Percentiles rank a stretch among this genome's conserved stretches.
phyloP scores from a whole-genome alignment of 2,329 filamentous ascomycete species.

The Bipolaris victoriae region DNA sequence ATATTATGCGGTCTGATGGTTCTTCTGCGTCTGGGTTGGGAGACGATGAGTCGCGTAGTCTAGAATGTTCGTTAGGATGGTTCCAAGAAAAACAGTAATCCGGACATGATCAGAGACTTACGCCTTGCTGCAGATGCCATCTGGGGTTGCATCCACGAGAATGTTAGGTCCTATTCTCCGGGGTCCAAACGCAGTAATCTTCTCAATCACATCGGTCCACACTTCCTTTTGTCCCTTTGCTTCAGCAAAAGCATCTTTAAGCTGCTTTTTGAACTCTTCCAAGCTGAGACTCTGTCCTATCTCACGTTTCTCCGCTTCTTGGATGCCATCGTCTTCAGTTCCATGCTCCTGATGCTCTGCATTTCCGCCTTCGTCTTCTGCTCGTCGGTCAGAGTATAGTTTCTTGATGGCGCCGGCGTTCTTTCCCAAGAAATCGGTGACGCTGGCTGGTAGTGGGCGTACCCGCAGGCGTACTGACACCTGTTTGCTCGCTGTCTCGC shows the following conservation, averaged over 20 bases:
- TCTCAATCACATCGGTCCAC: slow-evolving; percentile 78
- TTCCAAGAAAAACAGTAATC: no score
- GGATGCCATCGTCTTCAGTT: slow-evolving; percentile 56
- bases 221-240: slow-evolving; percentile 75
- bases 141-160: slow-evolving; percentile 80
- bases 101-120: slow-evolving; percentile 52
- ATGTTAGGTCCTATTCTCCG: slow-evolving; percentile 85
- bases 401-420: slow-evolving; percentile 79
- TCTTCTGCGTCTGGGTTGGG: slow-evolving; percentile 46
- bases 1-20: slow-evolving; percentile 46
- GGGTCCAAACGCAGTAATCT: slow-evolving; percentile 90
- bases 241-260: slow-evolving; percentile 71
- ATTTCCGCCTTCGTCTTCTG: slow-evolving; percentile 52
- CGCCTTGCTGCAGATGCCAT: slow-evolving; percentile 74
- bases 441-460: slow-evolving; percentile 74
- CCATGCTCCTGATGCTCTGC: slow-evolving; percentile 52
- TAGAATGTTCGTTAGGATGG: slow-evolving; percentile 2
- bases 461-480: slow-evolving; percentile 78
- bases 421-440: slow-evolving; percentile 85
- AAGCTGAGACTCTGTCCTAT: slow-evolving; percentile 67
- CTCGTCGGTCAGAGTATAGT: slow-evolving; percentile 74
- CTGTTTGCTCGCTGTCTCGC: slow-evolving; percentile 83
- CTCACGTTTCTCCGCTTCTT: slow-evolving; percentile 61
- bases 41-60: slow-evolving; percentile 35
- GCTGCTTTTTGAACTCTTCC: slow-evolving; percentile 76